Evolutionary conservation across 2,329 filamentous ascomycete species (phyloP).

Genomic region (Laburnicola sp.): DNA sequence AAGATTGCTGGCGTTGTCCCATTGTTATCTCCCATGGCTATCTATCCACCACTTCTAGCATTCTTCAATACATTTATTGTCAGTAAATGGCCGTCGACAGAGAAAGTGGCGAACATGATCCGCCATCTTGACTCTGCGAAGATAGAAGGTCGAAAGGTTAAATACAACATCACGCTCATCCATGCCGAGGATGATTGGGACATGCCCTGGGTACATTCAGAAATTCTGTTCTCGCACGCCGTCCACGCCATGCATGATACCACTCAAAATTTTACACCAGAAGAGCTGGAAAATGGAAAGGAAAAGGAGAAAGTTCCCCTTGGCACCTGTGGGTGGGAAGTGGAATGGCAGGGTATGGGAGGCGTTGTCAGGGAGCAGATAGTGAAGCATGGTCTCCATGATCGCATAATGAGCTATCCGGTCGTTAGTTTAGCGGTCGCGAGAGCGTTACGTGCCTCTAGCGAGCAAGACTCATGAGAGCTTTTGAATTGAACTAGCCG

Average conservation of each 20-base stretch:
- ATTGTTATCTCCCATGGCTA: slow-evolving; percentile 56
- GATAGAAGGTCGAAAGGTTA: slow-evolving; percentile 34
- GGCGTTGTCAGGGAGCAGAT: slow-evolving; percentile 60
- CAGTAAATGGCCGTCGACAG: slow-evolving; percentile 57
- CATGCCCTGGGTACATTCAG: slow-evolving; percentile 56
- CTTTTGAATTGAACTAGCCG: too few species aligned
- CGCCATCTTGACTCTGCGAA: slow-evolving; percentile 27
- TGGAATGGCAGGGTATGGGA: slow-evolving; percentile 52
- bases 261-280: slow-evolving; percentile 43
- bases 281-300: slow-evolving; percentile 54
- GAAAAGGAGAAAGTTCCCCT: slow-evolving; percentile 43
- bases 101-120: slow-evolving; percentile 54
- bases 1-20: slow-evolving; percentile 59
- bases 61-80: slow-evolving; percentile 54
- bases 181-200: slow-evolving; percentile 58
- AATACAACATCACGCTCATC: slow-evolving; percentile 54
- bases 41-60: slow-evolving; percentile 47
- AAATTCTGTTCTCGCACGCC: slow-evolving; percentile 58
- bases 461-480: too few species aligned
- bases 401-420: slow-evolving; percentile 62
- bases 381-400: slow-evolving; percentile 60
- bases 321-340: slow-evolving; percentile 55
- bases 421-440: slow-evolving; percentile 57
- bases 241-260: slow-evolving; percentile 52
- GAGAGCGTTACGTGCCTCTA: slow-evolving; percentile 55